Evolutionary conservation across 345 rosid genomes (phyloP).

Genomic region (Turritis glabra): DNA sequence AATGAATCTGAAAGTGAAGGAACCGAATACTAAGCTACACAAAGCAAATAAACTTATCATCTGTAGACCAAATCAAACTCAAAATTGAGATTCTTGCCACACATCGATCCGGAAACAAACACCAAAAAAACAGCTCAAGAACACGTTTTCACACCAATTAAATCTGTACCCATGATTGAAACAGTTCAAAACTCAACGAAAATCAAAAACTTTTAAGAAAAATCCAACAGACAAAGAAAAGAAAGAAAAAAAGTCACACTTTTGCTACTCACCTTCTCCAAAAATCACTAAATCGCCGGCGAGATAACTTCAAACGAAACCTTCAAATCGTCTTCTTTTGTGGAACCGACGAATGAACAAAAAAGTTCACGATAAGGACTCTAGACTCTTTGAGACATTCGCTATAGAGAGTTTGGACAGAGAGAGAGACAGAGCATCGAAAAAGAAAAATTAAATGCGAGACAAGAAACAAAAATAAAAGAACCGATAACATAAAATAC

Average conservation of each 20-base stretch:
- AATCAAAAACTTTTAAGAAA: background rate
- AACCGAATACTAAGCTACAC: background rate
- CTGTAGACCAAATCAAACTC: background rate
- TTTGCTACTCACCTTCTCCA: slow-evolving; percentile 13
- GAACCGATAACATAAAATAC: slow-evolving; percentile 12
- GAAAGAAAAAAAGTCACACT: background rate
- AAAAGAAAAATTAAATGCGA: slow-evolving; percentile 21
- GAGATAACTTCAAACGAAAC: background rate
- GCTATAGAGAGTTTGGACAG: slow-evolving; percentile 17
- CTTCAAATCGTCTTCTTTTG: background rate
- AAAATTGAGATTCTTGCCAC: slow-evolving; percentile 2
- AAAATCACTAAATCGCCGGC: slow-evolving; percentile 14
- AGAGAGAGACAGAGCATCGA: slow-evolving; percentile 9
- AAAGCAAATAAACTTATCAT: background rate
- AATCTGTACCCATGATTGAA: background rate
- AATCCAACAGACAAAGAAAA: background rate
- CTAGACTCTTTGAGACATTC: slow-evolving; percentile 19
- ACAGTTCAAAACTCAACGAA: background rate
- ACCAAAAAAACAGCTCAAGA: slow-evolving; percentile 11
- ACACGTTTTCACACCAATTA: background rate
- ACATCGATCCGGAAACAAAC: slow-evolving; percentile 5
- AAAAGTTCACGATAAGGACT: slow-evolving; percentile 27
- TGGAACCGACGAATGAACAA: slow-evolving; percentile 10
- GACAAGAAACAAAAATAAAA: background rate
- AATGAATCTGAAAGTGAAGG: background rate